These are phyloP conservation scores for Auricularia cornea DNA, from an alignment of 768 basidiomycete species.

Conservation along the genomic window DNA sequence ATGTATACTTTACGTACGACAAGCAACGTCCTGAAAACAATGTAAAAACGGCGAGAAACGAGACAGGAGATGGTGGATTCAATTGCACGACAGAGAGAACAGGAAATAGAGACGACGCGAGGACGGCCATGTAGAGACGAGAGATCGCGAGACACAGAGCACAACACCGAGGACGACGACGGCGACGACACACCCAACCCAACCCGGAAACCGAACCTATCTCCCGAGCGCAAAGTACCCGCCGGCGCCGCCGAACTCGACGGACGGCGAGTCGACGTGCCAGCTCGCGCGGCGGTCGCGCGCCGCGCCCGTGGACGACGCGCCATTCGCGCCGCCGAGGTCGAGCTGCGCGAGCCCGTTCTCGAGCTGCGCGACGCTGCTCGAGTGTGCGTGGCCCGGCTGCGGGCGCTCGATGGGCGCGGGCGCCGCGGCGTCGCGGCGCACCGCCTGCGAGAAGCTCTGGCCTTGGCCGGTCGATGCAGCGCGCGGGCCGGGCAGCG, in stretches of 20 bases:
- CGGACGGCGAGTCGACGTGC: background rate
- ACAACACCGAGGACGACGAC: background rate
- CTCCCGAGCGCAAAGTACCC: background rate
- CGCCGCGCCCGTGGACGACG: background rate
- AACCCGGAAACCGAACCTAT: background rate
- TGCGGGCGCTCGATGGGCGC: background rate
- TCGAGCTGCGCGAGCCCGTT: background rate
- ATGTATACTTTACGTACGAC: too few relatives aligned
- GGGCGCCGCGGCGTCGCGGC: background rate
- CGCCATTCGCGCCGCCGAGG: background rate
- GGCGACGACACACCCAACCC: background rate
- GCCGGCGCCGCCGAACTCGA: background rate
- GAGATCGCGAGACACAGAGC: background rate
- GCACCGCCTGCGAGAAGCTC: background rate
- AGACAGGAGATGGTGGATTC: background rate
- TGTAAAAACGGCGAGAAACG: background rate
- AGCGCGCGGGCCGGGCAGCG: background rate
- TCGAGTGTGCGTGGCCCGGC: background rate
- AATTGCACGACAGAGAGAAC: background rate
- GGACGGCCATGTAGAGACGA: too few relatives aligned
- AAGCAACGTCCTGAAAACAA: too few relatives aligned
- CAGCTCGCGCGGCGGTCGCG: slow-evolving; percentile 1
- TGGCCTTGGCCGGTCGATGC: background rate
- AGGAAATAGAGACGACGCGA: background rate
- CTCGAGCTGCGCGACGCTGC: background rate